Conservation (phyloP, 441 rosid genomes). For the Erodium moschatum region DNA sequence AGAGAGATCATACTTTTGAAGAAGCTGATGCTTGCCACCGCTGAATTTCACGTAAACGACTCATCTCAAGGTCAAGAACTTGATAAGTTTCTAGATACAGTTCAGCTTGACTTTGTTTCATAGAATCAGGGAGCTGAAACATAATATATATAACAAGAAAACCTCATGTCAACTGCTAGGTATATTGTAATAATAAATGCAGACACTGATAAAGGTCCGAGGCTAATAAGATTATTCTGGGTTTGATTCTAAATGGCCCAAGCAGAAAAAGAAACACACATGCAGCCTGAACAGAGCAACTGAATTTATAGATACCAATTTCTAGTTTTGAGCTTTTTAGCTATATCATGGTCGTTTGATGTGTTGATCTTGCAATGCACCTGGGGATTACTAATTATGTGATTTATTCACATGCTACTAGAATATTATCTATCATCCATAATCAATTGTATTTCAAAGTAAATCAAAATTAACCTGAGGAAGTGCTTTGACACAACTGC, state of each 20-base stretch:
- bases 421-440: background rate
- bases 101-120: slow-evolving; percentile 99
- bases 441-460: slow-evolving; percentile 15
- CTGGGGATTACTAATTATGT: background rate
- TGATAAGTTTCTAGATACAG: slow-evolving; percentile 93
- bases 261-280: background rate
- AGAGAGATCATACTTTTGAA: slow-evolving; percentile 52
- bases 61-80: slow-evolving; percentile 99
- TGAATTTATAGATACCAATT: background rate
- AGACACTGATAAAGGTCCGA: background rate
- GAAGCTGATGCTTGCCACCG: slow-evolving; percentile 95
- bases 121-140: slow-evolving; percentile 93
- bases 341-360: background rate
- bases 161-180: background rate
- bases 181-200: background rate
- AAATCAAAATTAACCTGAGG: slow-evolving; percentile 66
- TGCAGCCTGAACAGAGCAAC: slow-evolving; percentile 5
- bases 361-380: slow-evolving; percentile 4
- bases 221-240: background rate
- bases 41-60: slow-evolving; percentile 94
- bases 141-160: slow-evolving; percentile 13
- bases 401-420: slow-evolving; percentile 1
- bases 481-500: slow-evolving; percentile 97
- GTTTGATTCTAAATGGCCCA: background rate
- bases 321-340: background rate